Evolutionary conservation across 257 asterid species (phyloP).

Genomic region (Solanum lignicaule): DNA sequence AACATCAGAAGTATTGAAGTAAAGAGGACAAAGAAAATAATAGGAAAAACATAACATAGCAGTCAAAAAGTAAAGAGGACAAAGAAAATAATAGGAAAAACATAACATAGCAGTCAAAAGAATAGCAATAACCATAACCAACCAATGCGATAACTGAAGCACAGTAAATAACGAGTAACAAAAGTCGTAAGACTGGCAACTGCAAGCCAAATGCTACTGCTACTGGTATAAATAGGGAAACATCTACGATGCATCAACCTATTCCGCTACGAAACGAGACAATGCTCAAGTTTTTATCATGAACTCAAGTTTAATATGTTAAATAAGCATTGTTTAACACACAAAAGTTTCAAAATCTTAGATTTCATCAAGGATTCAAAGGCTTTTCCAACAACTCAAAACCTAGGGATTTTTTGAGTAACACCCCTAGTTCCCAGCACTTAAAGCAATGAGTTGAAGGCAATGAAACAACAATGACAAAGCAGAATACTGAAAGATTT

Average conservation of each 20-base stretch:
- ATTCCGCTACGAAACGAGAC: not conserved
- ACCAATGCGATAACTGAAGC: not conserved
- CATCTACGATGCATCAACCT: not conserved
- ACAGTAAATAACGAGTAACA: not conserved
- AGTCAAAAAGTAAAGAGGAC: not conserved
- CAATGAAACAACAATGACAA: not conserved
- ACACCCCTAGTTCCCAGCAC: not conserved
- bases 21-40: not conserved
- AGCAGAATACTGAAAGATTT: not conserved
- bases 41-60: not conserved
- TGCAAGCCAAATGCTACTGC: not conserved
- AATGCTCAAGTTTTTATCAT: not conserved
- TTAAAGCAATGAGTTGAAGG: not conserved
- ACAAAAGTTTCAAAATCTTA: not conserved
- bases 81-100: not conserved
- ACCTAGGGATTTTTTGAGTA: too few relatives aligned
- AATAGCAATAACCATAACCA: not conserved
- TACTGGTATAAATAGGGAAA: not conserved
- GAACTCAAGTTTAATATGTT: not conserved
- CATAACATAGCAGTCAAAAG: not conserved
- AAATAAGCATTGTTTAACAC: not conserved
- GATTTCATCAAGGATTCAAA: not conserved
- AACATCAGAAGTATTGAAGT: not conserved
- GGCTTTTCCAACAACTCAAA: not conserved
- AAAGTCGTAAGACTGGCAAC: not conserved